Evolutionary conservation across 306 rosid genomes (phyloP).

Genomic region (Prunus mongolica): DNA sequence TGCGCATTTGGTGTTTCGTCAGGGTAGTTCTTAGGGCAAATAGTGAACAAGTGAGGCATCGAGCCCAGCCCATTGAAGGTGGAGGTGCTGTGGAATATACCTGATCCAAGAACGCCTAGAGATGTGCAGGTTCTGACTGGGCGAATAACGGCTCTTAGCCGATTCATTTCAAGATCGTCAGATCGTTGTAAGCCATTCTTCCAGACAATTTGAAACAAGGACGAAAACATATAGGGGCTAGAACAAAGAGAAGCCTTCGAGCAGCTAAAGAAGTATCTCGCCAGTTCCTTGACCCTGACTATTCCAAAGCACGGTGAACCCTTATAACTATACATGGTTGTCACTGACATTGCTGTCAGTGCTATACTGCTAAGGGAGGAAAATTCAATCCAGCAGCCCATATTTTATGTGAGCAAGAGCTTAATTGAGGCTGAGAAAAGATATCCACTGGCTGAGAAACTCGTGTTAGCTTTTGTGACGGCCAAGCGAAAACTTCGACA

Average conservation of each 20-base stretch:
- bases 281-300: fast-evolving
- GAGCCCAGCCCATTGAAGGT: too few relatives aligned
- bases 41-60: too few relatives aligned
- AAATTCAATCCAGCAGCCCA: neutral
- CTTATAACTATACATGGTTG: fast-evolving
- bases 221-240: too few relatives aligned
- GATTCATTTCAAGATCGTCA: neutral
- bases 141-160: neutral
- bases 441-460: neutral
- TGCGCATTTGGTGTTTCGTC: too few relatives aligned
- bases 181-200: too few relatives aligned
- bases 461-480: neutral
- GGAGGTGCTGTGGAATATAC: too few relatives aligned
- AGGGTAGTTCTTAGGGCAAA: too few relatives aligned
- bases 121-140: neutral
- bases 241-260: neutral
- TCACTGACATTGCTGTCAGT: neutral
- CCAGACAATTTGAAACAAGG: too few relatives aligned
- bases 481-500: neutral
- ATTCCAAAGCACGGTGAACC: neutral
- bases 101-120: too few relatives aligned
- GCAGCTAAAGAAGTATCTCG: neutral
- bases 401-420: neutral
- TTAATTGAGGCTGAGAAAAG: neutral
- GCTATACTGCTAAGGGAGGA: neutral